Evolutionary conservation across 1,139 yeast genomes (phyloP).

Genomic region (Blastobotrys persicus): DNA sequence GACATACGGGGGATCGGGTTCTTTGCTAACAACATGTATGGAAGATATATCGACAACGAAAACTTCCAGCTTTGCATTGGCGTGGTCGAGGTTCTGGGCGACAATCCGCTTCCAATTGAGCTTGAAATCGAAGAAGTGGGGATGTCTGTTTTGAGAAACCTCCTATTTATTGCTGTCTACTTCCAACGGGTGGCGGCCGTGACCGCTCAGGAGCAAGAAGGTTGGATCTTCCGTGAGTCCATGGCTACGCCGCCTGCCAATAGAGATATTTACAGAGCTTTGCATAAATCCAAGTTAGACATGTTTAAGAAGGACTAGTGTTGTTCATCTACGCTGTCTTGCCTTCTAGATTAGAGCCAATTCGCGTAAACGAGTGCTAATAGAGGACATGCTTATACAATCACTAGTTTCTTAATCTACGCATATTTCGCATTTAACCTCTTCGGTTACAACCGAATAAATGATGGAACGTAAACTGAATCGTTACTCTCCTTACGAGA

Average conservation of each 20-base stretch:
- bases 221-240: slow-evolving; percentile 1
- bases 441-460: too few relatives aligned
- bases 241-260: not conserved
- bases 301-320: not conserved
- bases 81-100: slow-evolving; percentile 39
- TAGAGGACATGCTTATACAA: too few relatives aligned
- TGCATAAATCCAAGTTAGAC: not conserved
- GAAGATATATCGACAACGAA: slow-evolving; percentile 53
- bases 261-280: not conserved
- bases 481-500: too few relatives aligned
- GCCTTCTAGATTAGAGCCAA: not conserved
- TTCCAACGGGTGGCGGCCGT: slow-evolving; percentile 34
- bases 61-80: slow-evolving; percentile 56
- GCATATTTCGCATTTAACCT: too few relatives aligned
- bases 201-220: not conserved
- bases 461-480: too few relatives aligned
- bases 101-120: slow-evolving; percentile 38
- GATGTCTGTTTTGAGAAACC: slow-evolving; percentile 52
- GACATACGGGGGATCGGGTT: slow-evolving; percentile 38
- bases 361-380: too few relatives aligned
- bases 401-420: too few relatives aligned
- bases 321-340: not conserved
- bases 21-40: slow-evolving; percentile 44
- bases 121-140: slow-evolving; percentile 62
- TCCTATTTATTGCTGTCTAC: slow-evolving; percentile 58